Percentiles rank a stretch among this genome's conserved stretches.
Evolutionary conservation across 2,329 filamentous ascomycete species (phyloP).

Genomic region (Epicoccum nigrum): DNA sequence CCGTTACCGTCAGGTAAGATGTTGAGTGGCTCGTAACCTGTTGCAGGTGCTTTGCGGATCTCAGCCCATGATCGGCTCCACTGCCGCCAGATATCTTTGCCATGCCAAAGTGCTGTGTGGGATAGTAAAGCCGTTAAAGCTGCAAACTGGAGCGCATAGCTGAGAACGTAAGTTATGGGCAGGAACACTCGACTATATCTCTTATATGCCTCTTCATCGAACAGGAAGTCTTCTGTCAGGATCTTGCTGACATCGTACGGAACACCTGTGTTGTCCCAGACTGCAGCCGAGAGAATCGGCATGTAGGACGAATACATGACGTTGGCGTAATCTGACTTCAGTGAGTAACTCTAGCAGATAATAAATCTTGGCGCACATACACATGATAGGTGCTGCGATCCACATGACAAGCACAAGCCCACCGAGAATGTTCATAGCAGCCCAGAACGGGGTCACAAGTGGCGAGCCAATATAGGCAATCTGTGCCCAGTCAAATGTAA

Average conservation of each 20-base stretch:
- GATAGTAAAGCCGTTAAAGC: slow-evolving; percentile 79
- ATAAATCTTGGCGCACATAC: slow-evolving; percentile 38
- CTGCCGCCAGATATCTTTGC: slow-evolving; percentile 78
- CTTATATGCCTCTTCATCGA: slow-evolving; percentile 76
- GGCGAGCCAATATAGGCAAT: slow-evolving; percentile 87
- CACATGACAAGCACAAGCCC: slow-evolving; percentile 84
- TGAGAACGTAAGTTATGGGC: slow-evolving; percentile 85
- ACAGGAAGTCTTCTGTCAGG: slow-evolving; percentile 76
- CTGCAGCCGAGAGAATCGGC: slow-evolving; percentile 81
- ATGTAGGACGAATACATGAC: slow-evolving; percentile 82
- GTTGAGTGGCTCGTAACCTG: slow-evolving; percentile 44
- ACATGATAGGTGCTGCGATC: slow-evolving; percentile 79
- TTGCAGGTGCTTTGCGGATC: slow-evolving; percentile 50
- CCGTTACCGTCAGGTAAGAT: slow-evolving; percentile 43
- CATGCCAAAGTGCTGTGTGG: slow-evolving; percentile 85
- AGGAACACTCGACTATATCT: slow-evolving; percentile 85
- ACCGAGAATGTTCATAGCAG: slow-evolving; percentile 81
- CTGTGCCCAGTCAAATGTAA: slow-evolving; percentile 93
- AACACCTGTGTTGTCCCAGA: slow-evolving; percentile 83
- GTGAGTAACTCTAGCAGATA: slow-evolving; percentile 7
- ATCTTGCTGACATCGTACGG: slow-evolving; percentile 84
- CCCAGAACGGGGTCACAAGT: slow-evolving; percentile 83
- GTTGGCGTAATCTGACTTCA: slow-evolving; percentile 69
- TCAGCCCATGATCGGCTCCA: slow-evolving; percentile 74
- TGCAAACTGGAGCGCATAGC: slow-evolving; percentile 86